Evolutionary conservation across 345 rosid species (phyloP).

Genomic region (Viola odorata): DNA sequence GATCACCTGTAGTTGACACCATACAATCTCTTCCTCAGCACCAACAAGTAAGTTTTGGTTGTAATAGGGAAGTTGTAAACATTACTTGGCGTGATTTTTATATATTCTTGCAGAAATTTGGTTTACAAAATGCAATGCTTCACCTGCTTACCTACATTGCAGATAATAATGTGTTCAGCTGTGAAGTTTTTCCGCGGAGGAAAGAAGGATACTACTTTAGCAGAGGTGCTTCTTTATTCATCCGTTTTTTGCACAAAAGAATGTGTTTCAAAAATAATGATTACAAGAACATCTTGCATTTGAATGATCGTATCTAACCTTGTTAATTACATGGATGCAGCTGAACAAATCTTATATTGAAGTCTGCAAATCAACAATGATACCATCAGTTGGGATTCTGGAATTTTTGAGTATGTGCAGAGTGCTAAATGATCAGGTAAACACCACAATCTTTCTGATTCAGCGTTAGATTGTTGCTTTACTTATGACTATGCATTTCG

Average conservation of each 20-base stretch:
- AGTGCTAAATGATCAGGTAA: slow-evolving; percentile 83
- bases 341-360: slow-evolving; percentile 59
- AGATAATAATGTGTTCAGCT: slow-evolving; percentile 80
- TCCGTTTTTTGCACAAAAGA: not conserved
- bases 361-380: slow-evolving; percentile 59
- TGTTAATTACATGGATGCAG: slow-evolving; percentile 41
- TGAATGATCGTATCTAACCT: slow-evolving; percentile 6
- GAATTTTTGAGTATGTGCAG: slow-evolving; percentile 72
- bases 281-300: not conserved
- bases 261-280: not conserved
- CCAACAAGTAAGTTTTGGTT: slow-evolving; percentile 62
- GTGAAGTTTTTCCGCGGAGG: slow-evolving; percentile 70
- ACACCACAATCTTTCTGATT: not conserved
- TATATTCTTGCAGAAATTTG: too few relatives aligned
- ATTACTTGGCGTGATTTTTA: not conserved
- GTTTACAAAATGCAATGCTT: not conserved
- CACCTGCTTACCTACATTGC: slow-evolving; percentile 9
- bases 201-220: slow-evolving; percentile 70
- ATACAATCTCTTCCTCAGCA: slow-evolving; percentile 93
- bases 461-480: not conserved
- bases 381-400: slow-evolving; percentile 61
- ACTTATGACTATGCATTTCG: not conserved
- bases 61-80: not conserved
- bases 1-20: slow-evolving; percentile 73
- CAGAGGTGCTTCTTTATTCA: slow-evolving; percentile 44